Percentiles rank a stretch among this genome's conserved stretches.
phyloP scores from a whole-genome alignment of 129 eudicot genomes.

The Centella asiatica region DNA sequence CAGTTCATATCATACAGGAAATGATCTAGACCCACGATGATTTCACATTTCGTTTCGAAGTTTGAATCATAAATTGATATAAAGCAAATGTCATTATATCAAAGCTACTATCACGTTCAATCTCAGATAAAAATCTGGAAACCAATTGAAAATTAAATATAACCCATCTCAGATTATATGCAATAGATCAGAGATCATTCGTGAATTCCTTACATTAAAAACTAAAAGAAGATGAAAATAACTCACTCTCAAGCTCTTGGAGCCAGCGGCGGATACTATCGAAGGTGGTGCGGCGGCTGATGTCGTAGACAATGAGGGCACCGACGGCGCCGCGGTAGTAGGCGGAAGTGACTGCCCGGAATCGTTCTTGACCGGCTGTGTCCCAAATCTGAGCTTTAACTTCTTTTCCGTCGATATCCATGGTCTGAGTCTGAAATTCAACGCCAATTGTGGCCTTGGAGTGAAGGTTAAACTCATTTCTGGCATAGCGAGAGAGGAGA shows the following conservation, averaged over 20 bases:
- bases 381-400: constrained; percentile 26
- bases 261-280: constrained; percentile 20
- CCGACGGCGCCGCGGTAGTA: constrained; percentile 26
- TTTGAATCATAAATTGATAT: too few species aligned
- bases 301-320: constrained; percentile 23
- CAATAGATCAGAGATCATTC: neutral
- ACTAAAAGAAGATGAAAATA: too few species aligned
- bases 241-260: constrained; percentile 21
- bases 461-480: constrained; percentile 7
- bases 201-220: too few species aligned
- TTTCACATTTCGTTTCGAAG: too few species aligned
- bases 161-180: neutral
- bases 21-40: too few species aligned
- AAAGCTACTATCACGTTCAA: too few species aligned
- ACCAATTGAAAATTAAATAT: too few species aligned
- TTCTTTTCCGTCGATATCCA: constrained; percentile 22
- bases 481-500: constrained; percentile 5
- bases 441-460: constrained; percentile 17
- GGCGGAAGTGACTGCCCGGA: constrained; percentile 22
- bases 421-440: constrained; percentile 22
- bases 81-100: too few species aligned
- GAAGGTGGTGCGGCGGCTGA: constrained; percentile 20
- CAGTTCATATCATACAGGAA: too few species aligned
- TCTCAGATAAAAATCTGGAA: too few species aligned
- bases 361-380: constrained; percentile 25